Conservation (phyloP, 805 yeast species). For the Monosporozyma solicola region DNA sequence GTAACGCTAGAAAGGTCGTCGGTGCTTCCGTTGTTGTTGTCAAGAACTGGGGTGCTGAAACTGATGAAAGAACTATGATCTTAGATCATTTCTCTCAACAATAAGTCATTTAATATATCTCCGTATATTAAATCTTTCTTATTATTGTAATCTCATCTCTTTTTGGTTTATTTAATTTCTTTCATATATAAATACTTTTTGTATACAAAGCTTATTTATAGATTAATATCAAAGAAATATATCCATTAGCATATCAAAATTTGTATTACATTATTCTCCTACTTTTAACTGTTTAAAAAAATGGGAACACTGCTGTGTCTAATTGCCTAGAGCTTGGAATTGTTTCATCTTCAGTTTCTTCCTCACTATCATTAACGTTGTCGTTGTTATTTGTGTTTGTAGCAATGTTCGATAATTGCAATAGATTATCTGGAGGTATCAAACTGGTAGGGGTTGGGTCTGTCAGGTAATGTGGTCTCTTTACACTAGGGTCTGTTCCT, state of each 20-base stretch:
- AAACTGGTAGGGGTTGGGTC: not conserved
- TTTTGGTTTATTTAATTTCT: not conserved
- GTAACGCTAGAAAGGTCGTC: constrained; percentile 99
- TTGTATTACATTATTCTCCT: not conserved
- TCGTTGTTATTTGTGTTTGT: not conserved
- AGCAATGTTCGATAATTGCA: not conserved
- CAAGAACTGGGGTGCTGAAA: constrained; percentile 99
- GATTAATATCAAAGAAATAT: not conserved
- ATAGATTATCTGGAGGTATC: not conserved
- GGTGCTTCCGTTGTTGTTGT: constrained; percentile 99
- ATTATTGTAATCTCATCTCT: not conserved
- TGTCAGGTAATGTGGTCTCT: not conserved
- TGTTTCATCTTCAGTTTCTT: not conserved
- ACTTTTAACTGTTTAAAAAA: not conserved
- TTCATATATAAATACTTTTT: not conserved
- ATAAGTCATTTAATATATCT: constrained; percentile 34
- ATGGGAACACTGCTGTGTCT: not conserved
- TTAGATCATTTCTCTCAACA: constrained; percentile 92
- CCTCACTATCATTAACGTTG: not conserved
- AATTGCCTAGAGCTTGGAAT: not conserved
- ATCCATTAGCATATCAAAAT: not conserved
- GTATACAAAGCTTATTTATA: not conserved
- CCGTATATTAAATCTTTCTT: not conserved
- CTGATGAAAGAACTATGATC: constrained; percentile 93
- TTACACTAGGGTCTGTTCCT: not conserved